These are phyloP conservation scores for Erodium chrysanthum DNA, from an alignment of 441 rosid genomes.

Conservation along the genomic window DNA sequence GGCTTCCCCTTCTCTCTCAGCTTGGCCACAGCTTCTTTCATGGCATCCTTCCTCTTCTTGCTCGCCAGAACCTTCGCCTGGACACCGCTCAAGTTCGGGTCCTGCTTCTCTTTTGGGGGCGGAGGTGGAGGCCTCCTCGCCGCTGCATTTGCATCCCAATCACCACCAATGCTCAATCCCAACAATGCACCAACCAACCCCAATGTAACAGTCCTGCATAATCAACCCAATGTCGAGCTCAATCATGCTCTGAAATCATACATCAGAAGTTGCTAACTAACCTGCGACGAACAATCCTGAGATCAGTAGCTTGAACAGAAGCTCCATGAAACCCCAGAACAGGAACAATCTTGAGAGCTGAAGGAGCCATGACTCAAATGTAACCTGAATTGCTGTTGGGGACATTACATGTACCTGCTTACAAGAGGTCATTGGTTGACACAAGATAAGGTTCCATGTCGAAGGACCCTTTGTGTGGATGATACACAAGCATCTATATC, in stretches of 20 bases:
- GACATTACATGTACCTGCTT: constrained; percentile 9
- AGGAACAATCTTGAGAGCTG: too few species aligned
- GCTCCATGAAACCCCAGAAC: too few species aligned
- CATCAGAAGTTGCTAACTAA: constrained; percentile 16
- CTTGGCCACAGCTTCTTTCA: constrained; percentile 55
- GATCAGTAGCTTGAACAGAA: background rate
- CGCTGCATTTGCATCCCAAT: constrained; percentile 39
- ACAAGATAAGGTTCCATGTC: constrained; percentile 26
- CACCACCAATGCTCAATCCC: constrained; percentile 31
- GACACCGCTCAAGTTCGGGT: constrained; percentile 61
- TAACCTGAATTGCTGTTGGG: constrained; percentile 1
- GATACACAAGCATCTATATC: background rate
- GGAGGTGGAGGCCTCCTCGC: constrained; percentile 63
- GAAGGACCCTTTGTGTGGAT: constrained; percentile 21
- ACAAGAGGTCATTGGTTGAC: constrained; percentile 27
- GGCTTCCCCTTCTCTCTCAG: constrained; percentile 59
- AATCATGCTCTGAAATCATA: background rate
- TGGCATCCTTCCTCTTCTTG: constrained; percentile 81
- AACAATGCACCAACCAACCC: constrained; percentile 36
- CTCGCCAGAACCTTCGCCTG: constrained; percentile 77
- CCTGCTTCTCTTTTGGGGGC: constrained; percentile 45
- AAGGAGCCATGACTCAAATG: constrained; percentile 33
- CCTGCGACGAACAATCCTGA: constrained; percentile 25
- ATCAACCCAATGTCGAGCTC: background rate
- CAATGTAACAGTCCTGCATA: constrained; percentile 32